A percentile compares a stretch with the other conserved stretches of the same genome.
Conservation (phyloP, 2,329 filamentous ascomycete genomes). For the Cercospora citrullina region DNA sequence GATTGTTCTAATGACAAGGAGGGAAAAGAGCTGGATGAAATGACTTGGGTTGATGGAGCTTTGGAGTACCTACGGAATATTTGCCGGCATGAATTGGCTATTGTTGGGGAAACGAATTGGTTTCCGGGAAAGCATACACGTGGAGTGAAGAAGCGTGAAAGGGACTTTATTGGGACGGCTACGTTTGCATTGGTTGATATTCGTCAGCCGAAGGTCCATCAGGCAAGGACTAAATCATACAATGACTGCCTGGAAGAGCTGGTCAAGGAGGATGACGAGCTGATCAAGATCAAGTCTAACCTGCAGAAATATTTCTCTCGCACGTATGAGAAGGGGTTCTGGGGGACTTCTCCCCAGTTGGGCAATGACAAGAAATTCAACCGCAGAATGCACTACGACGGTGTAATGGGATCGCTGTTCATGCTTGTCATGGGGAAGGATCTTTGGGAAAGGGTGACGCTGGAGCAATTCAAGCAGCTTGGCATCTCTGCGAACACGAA, state of each 20-base stretch:
- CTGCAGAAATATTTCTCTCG: not conserved
- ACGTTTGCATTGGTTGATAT: not conserved
- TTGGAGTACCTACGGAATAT: not conserved
- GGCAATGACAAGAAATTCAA: not conserved
- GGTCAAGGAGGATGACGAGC: not conserved
- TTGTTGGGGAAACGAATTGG: not conserved
- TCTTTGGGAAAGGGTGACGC: not conserved
- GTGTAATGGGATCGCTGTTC: not conserved
- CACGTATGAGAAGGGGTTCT: not conserved
- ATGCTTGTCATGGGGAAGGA: not conserved
- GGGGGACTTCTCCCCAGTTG: not conserved
- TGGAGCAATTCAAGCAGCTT: not conserved
- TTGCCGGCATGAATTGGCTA: not conserved
- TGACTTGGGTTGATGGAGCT: not conserved
- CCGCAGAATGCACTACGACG: not conserved
- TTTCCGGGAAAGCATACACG: not conserved
- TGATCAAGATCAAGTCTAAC: not conserved
- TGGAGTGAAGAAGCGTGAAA: not conserved
- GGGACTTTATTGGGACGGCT: not conserved
- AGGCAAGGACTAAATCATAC: not conserved
- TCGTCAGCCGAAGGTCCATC: not conserved
- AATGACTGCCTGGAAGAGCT: not conserved
- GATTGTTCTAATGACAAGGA: not conserved
- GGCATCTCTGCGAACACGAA: not conserved
- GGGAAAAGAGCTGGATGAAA: not conserved